phyloP scores from a whole-genome alignment of 2,329 filamentous ascomycete genomes.

The Colletotrichum camelliae region DNA sequence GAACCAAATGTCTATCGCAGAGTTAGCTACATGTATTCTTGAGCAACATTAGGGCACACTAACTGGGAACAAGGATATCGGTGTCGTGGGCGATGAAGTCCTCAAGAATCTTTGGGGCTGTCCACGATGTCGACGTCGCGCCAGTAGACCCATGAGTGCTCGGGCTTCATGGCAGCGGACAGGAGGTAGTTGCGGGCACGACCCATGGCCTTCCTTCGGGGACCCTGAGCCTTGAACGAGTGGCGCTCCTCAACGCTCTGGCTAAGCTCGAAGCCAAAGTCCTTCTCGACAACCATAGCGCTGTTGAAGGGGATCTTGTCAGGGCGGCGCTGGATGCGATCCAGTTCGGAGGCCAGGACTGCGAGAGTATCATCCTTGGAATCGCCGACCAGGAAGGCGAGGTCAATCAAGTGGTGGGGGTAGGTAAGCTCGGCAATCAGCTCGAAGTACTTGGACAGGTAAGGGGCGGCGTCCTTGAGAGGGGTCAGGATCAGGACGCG shows the following conservation, averaged over 20 bases:
- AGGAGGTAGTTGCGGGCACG: conserved; percentile 92
- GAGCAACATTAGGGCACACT: conserved; percentile 36
- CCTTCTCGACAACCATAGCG: conserved; percentile 85
- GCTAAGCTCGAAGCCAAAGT: conserved; percentile 79
- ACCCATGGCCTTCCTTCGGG: conserved; percentile 88
- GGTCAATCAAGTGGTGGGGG: conserved; percentile 92
- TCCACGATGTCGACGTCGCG: conserved; percentile 96
- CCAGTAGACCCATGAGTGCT: conserved; percentile 99
- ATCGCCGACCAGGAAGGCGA: conserved; percentile 93
- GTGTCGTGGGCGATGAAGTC: conserved; percentile 94
- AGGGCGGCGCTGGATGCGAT: conserved; percentile 82
- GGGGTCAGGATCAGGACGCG: conserved; percentile 91
- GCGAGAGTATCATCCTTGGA: conserved; percentile 90
- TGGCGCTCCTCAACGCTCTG: conserved; percentile 86
- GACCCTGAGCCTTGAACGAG: conserved; percentile 84
- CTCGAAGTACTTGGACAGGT: conserved; percentile 91
- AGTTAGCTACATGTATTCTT: conserved; percentile 15
- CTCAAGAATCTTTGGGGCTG: conserved; percentile 86
- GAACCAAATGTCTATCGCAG: conserved; percentile 85
- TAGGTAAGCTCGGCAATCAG: conserved; percentile 89
- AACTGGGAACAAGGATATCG: conserved; percentile 95
- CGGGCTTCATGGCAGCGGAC: conserved; percentile 81
- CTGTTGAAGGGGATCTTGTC: conserved; percentile 87
- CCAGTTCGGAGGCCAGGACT: conserved; percentile 82
- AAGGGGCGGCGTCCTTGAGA: conserved; percentile 83